Evolutionary conservation across 352 stramenopile genomes (phyloP).

Genomic region (Phytophthora lateralis): DNA sequence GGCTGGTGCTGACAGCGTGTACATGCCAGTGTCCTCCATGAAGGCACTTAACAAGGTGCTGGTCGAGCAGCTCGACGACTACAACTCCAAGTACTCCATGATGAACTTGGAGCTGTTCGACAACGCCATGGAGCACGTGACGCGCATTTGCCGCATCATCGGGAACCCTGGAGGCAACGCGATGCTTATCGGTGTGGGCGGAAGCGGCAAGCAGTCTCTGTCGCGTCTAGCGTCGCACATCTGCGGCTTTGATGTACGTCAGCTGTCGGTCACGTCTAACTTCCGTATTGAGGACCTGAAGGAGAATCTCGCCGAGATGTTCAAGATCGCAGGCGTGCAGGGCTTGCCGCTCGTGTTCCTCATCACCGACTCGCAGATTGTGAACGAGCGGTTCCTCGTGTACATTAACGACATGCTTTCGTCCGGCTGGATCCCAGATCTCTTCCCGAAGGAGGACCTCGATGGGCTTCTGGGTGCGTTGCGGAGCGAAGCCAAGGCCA

Average conservation of each 20-base stretch:
- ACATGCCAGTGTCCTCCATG: constrained; percentile 79
- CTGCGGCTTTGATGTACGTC: constrained; percentile 95
- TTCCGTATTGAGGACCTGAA: constrained; percentile 98
- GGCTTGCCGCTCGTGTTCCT: constrained; percentile 95
- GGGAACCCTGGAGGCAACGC: constrained; percentile 96
- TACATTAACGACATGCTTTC: constrained; percentile 99
- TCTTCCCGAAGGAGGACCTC: constrained; percentile 97
- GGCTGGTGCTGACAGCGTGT: constrained; percentile 67
- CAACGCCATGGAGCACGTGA: constrained; percentile 97
- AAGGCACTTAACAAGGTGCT: constrained; percentile 91
- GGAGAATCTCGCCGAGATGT: constrained; percentile 96
- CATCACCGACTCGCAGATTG: constrained; percentile 98
- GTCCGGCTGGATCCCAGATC: constrained; percentile 95
- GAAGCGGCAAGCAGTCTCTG: constrained; percentile 96
- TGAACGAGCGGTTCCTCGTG: constrained; percentile 98
- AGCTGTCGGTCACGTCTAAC: constrained; percentile 95
- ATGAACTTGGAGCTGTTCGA: constrained; percentile 99
- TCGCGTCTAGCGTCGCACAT: constrained; percentile 97
- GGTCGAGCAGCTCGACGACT: constrained; percentile 94
- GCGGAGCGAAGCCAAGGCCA: constrained; percentile 95
- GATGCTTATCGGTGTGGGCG: constrained; percentile 98
- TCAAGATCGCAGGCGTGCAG: constrained; percentile 95
- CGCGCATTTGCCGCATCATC: constrained; percentile 96
- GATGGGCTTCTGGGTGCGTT: constrained; percentile 92
- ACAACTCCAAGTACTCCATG: constrained; percentile 97